phyloP scores from a whole-genome alignment of 129 eudicot species.

The Cynara cardunculus region DNA sequence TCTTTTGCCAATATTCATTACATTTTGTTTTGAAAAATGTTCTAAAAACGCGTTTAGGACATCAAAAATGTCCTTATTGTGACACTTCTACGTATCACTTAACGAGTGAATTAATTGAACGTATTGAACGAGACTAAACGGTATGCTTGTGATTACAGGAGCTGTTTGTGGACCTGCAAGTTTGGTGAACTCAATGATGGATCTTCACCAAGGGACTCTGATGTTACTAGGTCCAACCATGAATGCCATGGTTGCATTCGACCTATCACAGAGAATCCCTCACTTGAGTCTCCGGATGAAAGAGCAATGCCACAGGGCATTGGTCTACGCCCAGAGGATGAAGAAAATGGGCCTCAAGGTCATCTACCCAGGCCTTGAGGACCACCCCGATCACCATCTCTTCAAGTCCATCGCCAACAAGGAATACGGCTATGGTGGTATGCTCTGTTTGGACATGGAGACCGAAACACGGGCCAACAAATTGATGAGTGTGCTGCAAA shows the following conservation, averaged over 20 bases:
- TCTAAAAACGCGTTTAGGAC: too few species aligned
- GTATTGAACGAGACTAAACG: neutral
- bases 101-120: too few species aligned
- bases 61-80: too few species aligned
- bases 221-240: slow-evolving; percentile 98
- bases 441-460: slow-evolving; percentile 85
- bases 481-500: slow-evolving; percentile 63
- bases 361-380: slow-evolving; percentile 92
- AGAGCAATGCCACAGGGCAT: slow-evolving; percentile 83
- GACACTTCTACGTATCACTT: too few species aligned
- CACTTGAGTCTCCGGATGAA: slow-evolving; percentile 87
- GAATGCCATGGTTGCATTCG: slow-evolving; percentile 97
- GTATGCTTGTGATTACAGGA: slow-evolving; percentile 38
- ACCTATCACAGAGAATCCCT: slow-evolving; percentile 80
- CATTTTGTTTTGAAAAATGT: neutral
- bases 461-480: slow-evolving; percentile 65
- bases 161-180: slow-evolving; percentile 91
- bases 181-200: slow-evolving; percentile 87
- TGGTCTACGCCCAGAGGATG: slow-evolving; percentile 67
- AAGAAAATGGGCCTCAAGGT: slow-evolving; percentile 82
- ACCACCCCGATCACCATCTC: slow-evolving; percentile 74
- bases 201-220: slow-evolving; percentile 82
- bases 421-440: slow-evolving; percentile 80
- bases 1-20: neutral
- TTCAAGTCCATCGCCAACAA: slow-evolving; percentile 56